Evolutionary conservation across 1,139 yeast species (phyloP).

Genomic region (Taphrina betulina): DNA sequence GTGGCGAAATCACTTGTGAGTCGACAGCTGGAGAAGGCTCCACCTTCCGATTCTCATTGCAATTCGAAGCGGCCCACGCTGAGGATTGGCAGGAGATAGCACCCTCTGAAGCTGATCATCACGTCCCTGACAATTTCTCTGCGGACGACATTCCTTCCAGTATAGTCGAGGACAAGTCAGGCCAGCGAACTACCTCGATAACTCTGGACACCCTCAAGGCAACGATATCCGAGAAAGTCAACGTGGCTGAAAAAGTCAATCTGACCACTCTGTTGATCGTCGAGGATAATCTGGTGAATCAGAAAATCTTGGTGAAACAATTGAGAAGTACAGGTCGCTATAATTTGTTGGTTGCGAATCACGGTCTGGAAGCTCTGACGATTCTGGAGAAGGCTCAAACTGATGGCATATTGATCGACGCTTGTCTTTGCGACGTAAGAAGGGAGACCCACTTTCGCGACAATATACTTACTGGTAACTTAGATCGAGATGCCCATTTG

Average conservation of each 20-base stretch:
- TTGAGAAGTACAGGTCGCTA: conserved; percentile 73
- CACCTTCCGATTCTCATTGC: conserved; percentile 50
- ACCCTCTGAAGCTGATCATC: background rate
- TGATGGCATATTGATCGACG: background rate
- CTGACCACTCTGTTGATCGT: conserved; percentile 60
- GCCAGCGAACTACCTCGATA: background rate
- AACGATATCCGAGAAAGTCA: background rate
- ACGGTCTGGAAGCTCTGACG: conserved; percentile 88
- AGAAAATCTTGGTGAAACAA: conserved; percentile 85
- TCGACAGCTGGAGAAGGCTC: conserved; percentile 56
- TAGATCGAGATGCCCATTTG: conserved; percentile 22
- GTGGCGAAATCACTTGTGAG: conserved; percentile 47
- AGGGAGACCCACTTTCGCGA: background rate
- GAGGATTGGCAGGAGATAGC: no score
- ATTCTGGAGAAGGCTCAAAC: conserved; percentile 40
- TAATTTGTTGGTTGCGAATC: conserved; percentile 78
- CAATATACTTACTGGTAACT: background rate
- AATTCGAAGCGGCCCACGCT: no score
- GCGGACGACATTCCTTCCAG: no score
- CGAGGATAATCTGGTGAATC: conserved; percentile 93
- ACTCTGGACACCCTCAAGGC: no score
- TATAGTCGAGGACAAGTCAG: background rate
- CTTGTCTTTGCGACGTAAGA: background rate
- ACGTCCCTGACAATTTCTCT: no score
- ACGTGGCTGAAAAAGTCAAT: background rate